phyloP scores from a whole-genome alignment of 2,329 filamentous ascomycete species.

The Penicillium frequentans region DNA sequence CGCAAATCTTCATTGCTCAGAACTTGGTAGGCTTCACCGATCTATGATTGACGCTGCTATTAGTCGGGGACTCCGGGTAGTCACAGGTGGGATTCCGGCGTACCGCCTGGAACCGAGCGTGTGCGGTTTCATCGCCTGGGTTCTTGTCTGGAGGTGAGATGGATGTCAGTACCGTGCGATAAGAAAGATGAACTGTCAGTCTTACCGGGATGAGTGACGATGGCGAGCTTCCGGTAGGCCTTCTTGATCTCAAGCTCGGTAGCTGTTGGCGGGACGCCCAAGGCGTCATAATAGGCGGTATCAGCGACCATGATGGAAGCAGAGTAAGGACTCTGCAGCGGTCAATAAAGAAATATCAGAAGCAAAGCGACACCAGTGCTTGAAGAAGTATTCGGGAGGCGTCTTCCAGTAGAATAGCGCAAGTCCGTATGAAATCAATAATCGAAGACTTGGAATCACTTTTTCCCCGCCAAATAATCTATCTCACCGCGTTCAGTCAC shows the following conservation, averaged over 20 bases:
- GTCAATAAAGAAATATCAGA: neutral
- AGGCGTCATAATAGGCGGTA: constrained; percentile 82
- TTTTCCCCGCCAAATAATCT: constrained; percentile 1
- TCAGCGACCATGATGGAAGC: constrained; percentile 71
- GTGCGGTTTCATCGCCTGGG: constrained; percentile 88
- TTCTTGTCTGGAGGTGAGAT: constrained; percentile 75
- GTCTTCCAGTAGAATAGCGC: neutral
- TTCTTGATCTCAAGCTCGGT: constrained; percentile 95
- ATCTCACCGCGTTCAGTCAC: neutral
- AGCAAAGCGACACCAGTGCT: neutral
- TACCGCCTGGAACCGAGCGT: constrained; percentile 91
- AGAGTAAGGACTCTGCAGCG: constrained; percentile 1
- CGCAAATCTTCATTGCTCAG: constrained; percentile 84
- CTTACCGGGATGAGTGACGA: constrained; percentile 84
- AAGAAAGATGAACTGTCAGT: neutral
- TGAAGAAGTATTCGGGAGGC: neutral
- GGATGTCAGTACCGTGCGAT: neutral
- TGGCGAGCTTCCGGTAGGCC: constrained; percentile 91
- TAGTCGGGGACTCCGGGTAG: constrained; percentile 2
- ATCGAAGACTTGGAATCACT: neutral
- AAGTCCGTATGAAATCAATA: neutral
- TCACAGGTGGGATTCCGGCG: constrained; percentile 1
- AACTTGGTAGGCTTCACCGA: constrained; percentile 72
- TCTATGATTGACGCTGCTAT: constrained; percentile 41
- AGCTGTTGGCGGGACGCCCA: constrained; percentile 81